Base-by-base conservation (phyloP, 2,329 filamentous ascomycete species). In the Penicillium sp. region DNA sequence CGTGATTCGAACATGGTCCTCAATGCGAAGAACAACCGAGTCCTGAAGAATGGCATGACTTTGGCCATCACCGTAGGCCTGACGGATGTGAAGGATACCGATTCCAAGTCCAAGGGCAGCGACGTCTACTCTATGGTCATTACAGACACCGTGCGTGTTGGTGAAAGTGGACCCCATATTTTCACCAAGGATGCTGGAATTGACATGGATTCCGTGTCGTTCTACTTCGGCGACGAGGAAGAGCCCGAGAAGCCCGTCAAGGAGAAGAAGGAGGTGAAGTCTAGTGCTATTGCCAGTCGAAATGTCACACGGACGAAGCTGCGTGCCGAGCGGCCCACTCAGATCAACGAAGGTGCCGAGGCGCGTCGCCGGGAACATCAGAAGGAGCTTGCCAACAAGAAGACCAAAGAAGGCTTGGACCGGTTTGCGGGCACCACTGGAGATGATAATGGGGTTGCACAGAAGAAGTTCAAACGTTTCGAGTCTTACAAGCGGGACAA, bases 401-500 rank as follows among this genome's bases (percentile, higher is more conserved):
- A 96, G 73, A 90, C 95, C 61, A 84, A 85, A 58, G 87, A 95
- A 61, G 93, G 93, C 45, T 71, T 95, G 25, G 85, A 84, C 13
- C 81, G 89, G 54, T 98, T 94, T 66, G 83, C 88, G 37, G 89
- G 95, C 63, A 87, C 88, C 0, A 90, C 86, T 0, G 86, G 84
- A 49, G 88, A 85, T 49, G 78, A 91, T 55, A 93, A 95, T 62
- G 93, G 91, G 32, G 84, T 84, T n/a, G 86, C 93, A 57, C 86
- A 94, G 67, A 97, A 97, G 78, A 95, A 91, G 73, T 97, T 98
- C 77, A 97, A 97, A 76, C 88, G 90, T 47, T 98, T 97, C 65
- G 93, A 98, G 70, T 98, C 93, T 0, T 98, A 98, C 75, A 98
- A 97, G 76, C 83, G 91, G 51, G 93, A 97, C 68, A 95, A 94